Base-by-base conservation (phyloP, 2,329 filamentous ascomycete genomes). In the Escovopsis sp. region DNA sequence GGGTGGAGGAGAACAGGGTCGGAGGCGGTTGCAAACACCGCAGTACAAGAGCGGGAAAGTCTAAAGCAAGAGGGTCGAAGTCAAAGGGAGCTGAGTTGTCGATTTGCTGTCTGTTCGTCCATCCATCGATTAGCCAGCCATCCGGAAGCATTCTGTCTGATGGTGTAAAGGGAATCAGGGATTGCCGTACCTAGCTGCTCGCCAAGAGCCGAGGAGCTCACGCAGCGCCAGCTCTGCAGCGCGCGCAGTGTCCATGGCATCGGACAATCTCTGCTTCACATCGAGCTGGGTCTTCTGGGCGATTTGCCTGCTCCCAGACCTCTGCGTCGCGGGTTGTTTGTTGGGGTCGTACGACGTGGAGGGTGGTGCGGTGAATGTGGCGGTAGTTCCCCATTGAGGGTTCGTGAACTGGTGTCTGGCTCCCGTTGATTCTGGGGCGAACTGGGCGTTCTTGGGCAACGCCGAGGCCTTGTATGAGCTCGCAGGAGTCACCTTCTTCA, bases 171-270 rank as follows among this genome's bases (percentile, higher is more conserved):
- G 20, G 27, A 29, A 25, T 37, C 24, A 34, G 31, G 38, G 29
- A 11, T 30, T 30, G 39, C 62, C 76, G 52, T 70, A 88, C 84
- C 81, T 86, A 48, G 88, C 87, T 47, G 87, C 84, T 56, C 83
- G 78, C 58, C 88, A 74, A 45, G 83, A 88, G 53, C 81, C 79
- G 42, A 94, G 63, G 36, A 95, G 67, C 63, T 95, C 89, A 47
- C 84, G 71, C 50, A 95, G 62, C 7, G 89, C 87, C 56, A 95
- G 64, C 62, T 94, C 86, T 16, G 88, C 79, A 5, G 88, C 88
- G 48, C 77, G 76, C 15, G 81, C 81, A n/a, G 76, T 86, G 56
- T 95, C 88, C 51, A 74, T 62, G 32, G 84, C 81, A 52, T 87
- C 84, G 37, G 72, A 67, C 48, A 77, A 56, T 60, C 77, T 71